Evolutionary conservation across 2,329 filamentous ascomycete species (phyloP).

Genomic region (Gremmenia infestans): DNA sequence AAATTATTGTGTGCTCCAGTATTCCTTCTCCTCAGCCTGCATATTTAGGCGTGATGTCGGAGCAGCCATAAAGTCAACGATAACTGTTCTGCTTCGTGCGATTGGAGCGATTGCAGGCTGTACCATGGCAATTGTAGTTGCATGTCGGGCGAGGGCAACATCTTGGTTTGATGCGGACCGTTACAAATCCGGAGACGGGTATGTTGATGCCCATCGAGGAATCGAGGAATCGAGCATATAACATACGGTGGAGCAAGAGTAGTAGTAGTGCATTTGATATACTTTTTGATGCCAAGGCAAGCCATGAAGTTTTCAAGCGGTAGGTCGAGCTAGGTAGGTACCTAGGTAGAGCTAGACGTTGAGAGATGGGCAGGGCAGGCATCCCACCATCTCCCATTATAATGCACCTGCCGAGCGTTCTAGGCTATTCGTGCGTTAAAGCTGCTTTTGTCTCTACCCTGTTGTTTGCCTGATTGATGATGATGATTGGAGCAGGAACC

Average conservation of each 20-base stretch:
- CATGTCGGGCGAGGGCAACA: slow-evolving; percentile 6
- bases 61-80: slow-evolving; percentile 4
- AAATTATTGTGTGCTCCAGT: neutral
- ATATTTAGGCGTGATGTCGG: slow-evolving; percentile 18
- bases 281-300: slow-evolving; percentile 11
- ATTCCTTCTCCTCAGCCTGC: slow-evolving; percentile 10
- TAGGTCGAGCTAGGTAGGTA: neutral
- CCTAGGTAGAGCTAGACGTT: neutral
- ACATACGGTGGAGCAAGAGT: neutral
- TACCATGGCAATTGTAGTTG: slow-evolving; percentile 10
- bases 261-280: slow-evolving; percentile 5
- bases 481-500: slow-evolving; percentile 15
- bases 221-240: neutral
- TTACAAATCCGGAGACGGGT: slow-evolving; percentile 7
- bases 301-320: neutral
- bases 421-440: neutral
- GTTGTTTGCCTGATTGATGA: slow-evolving; percentile 12
- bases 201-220: slow-evolving; percentile 3
- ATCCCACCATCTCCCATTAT: neutral
- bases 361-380: neutral
- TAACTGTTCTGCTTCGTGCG: neutral
- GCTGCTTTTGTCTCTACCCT: slow-evolving; percentile 7
- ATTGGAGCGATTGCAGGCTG: slow-evolving; percentile 9
- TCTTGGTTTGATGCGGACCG: neutral
- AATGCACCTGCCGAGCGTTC: neutral